Percentiles rank a stretch among this genome's conserved stretches.
Evolutionary conservation across 176 grass and related monocot species (phyloP).

Genomic region (Otatea glauca): DNA sequence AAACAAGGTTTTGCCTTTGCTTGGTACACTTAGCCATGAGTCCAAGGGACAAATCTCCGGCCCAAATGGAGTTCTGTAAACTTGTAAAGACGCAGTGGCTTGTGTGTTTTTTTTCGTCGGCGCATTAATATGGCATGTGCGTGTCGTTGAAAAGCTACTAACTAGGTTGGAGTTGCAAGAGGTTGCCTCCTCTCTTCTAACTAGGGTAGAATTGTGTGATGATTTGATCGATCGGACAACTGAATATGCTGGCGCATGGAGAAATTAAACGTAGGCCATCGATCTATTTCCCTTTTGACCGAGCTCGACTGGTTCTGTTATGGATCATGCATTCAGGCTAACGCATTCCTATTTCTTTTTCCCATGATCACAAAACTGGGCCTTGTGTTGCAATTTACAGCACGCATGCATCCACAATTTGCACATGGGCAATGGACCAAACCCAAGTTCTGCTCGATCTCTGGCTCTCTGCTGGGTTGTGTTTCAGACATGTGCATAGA

Average conservation of each 20-base stretch:
- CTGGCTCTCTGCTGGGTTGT: background rate
- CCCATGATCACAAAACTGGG: background rate
- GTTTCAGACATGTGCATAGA: background rate
- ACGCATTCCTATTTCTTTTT: background rate
- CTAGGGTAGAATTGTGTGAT: no score
- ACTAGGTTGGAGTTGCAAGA: background rate
- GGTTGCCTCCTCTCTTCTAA: background rate
- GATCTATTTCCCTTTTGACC: background rate
- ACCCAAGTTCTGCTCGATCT: background rate
- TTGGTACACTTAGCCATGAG: background rate
- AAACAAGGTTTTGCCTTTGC: background rate
- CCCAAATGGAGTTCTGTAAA: background rate
- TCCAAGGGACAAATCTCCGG: background rate
- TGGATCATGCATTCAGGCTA: background rate
- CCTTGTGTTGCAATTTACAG: background rate
- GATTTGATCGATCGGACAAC: no score
- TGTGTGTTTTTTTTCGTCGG: background rate
- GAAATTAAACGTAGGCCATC: no score
- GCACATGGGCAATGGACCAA: background rate
- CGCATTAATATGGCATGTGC: background rate
- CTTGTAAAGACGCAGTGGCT: background rate
- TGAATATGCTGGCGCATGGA: no score
- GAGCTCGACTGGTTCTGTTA: background rate
- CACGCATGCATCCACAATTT: no score
- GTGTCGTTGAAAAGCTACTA: background rate